Conservation (phyloP, 2,329 filamentous ascomycete species). For the Verticillium alfalfae region DNA sequence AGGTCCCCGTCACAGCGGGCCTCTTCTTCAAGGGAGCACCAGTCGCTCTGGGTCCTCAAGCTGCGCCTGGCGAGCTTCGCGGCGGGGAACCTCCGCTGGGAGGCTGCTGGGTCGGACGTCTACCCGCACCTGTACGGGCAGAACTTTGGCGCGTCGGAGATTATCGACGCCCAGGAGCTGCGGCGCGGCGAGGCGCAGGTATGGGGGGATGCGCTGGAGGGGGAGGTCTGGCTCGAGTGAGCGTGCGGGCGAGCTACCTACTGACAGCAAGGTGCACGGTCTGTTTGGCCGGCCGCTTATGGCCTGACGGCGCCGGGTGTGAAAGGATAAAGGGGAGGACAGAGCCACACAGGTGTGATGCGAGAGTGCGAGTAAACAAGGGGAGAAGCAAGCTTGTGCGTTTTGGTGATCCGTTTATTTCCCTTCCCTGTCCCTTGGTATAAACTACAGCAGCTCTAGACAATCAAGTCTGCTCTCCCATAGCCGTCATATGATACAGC, state of each 20-base stretch:
- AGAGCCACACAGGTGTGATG: too few species aligned
- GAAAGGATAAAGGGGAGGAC: too few species aligned
- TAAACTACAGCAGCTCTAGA: not conserved
- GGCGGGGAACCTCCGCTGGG: constrained; percentile 44
- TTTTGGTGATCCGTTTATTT: not conserved
- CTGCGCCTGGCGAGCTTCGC: constrained; percentile 41
- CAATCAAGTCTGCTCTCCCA: not conserved
- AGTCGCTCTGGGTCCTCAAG: constrained; percentile 46
- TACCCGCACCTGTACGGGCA: constrained; percentile 54
- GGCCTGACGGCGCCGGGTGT: too few species aligned
- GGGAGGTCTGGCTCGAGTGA: constrained; percentile 34
- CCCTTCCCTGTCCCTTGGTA: not conserved
- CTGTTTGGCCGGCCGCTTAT: too few species aligned
- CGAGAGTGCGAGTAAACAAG: not conserved
- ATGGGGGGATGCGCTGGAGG: constrained; percentile 41
- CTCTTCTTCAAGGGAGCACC: constrained; percentile 33
- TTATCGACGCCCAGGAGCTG: constrained; percentile 42
- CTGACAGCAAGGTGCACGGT: too few species aligned
- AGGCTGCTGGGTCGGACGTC: constrained; percentile 35
- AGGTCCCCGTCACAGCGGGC: constrained; percentile 39
- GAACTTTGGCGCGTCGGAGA: constrained; percentile 47
- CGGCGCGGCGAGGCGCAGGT: constrained; percentile 31
- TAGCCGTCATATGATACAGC: not conserved
- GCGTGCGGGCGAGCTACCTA: not conserved
- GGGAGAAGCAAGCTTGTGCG: not conserved